Base-by-base conservation (phyloP, 345 rosid species). In the Eucalyptus curtisii region DNA sequence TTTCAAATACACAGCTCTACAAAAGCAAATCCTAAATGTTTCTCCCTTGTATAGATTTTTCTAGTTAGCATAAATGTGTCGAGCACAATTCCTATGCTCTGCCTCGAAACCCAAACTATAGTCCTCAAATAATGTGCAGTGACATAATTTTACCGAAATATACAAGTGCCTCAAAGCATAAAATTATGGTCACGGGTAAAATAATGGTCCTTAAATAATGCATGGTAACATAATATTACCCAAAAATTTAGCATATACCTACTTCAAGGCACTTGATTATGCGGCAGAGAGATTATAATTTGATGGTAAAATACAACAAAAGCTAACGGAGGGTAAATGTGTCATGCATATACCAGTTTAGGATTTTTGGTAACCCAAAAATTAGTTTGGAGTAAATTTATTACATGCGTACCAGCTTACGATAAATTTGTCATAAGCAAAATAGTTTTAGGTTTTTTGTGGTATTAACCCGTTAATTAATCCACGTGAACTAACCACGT, bases 371-470 rank as follows among this genome's bases (percentile, higher is more conserved):
- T 22, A 11, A 55, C 1, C 12, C 27, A 55, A 55, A 55, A 55
- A 20, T 55, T 55, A 55, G 1, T 55, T 55, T 55, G 1, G 27
- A 55, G 12, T 55, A 55, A 55, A 55, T 55, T 8, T 55, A 2
- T 55, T 4, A 55, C 5, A 55, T 55, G 1, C 12, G 3, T 22
- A 55, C 12, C 5, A 9, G 0, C 22, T 55, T 55, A 1, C 8
- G 5, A 22, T 22, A 55, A 55, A 55, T 22, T 55, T 22, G 5
- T 55, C 25, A 55, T 8, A 22, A 55, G 27, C 11, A 4, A 20
- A 55, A 55, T 3, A 55, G 0, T 55, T 22, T 55, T 20, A 22
- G 59, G 1, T 8, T 55, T 53, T 55, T 55, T 5, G 3, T 55
- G 11, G 27, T 55, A 55, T 22, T 55, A 55, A 20, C 59, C 5